phyloP scores from a whole-genome alignment of 768 basidiomycete species.

The Pleurotus salmoneostramineus region DNA sequence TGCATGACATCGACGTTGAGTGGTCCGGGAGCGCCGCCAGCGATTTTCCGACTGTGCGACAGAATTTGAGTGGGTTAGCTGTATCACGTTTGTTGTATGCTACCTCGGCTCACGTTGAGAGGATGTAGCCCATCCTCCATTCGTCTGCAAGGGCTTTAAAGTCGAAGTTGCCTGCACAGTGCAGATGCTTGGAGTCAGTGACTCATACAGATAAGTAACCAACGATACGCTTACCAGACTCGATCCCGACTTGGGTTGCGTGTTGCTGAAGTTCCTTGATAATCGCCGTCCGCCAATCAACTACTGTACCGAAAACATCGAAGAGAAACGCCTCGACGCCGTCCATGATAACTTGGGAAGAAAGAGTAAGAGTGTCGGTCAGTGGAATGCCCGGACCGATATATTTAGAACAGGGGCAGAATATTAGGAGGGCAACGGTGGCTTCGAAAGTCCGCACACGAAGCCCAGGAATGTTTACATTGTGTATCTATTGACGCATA shows the following conservation, averaged over 20 bases:
- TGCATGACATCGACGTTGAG: constrained; percentile 40
- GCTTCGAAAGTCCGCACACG: too few relatives aligned
- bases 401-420: too few relatives aligned
- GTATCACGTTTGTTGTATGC: too few relatives aligned
- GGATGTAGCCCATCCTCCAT: constrained; percentile 38
- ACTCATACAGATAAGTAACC: neutral
- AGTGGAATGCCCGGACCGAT: too few relatives aligned
- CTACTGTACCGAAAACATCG: constrained; percentile 29
- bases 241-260: neutral
- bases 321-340: constrained; percentile 26
- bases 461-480: too few relatives aligned
- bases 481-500: too few relatives aligned
- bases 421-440: too few relatives aligned
- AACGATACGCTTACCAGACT: neutral
- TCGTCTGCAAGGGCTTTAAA: constrained; percentile 33
- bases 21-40: constrained; percentile 41
- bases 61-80: neutral
- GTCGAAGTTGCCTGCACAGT: constrained; percentile 10
- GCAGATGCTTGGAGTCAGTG: neutral
- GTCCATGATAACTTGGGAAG: neutral
- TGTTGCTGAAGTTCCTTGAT: constrained; percentile 9
- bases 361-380: too few relatives aligned
- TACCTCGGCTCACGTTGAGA: constrained; percentile 21
- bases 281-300: constrained; percentile 23
- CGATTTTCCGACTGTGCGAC: constrained; percentile 33